Base-by-base conservation (phyloP, 176 grass and related monocot genomes). In the Canna indica region DNA sequence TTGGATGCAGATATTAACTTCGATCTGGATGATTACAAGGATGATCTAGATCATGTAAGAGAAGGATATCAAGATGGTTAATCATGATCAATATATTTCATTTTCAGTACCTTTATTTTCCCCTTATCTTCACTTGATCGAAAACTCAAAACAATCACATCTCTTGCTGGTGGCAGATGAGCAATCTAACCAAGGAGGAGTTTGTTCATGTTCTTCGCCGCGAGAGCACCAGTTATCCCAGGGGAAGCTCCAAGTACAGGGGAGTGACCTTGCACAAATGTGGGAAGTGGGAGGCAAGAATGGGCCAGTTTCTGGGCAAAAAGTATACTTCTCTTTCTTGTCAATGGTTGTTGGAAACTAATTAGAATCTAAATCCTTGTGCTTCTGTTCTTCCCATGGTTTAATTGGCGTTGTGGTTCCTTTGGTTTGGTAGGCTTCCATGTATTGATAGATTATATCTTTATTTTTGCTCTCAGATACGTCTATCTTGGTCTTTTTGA, bases 261-360 rank as follows among this genome's bases (percentile, higher is more conserved):
- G 69, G 69, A 24, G 69, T 71, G 46, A 71, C 69, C 29, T 71
- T 71, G 69, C 69, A 71, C 69, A 71, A 71, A 52, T 71, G 69
- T 52, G 69, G 69, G n/a, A 71, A 52, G 47, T 71, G 69, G 69
- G 69, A 71, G 26, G 69, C 69, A 22, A 71, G 69, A 71, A 71
- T 71, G 69, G 69, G 69, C 28, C 69, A 71, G 69, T 71, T 71
- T 12, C 47, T 71, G 7, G 69, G 69, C n/a, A 71, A 71, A 54
- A 71, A 71, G 69, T 71, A 71, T 54, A 33, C 8, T 66, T 66
- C 20, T 66, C 22, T 20, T 39, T 10, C 17, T n/a, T 38, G 8
- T 39, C 34, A 25, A 9, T 31, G 11, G 26, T 10, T 60, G 57
- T 60, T 30, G 27, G 14, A 27, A 44, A 8, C 41, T 44, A 44